Evolutionary conservation across 306 rosid species (phyloP), one percentile per base, ranked within the genome.

Genomic region (Trichosanthes cucumerina): DNA sequence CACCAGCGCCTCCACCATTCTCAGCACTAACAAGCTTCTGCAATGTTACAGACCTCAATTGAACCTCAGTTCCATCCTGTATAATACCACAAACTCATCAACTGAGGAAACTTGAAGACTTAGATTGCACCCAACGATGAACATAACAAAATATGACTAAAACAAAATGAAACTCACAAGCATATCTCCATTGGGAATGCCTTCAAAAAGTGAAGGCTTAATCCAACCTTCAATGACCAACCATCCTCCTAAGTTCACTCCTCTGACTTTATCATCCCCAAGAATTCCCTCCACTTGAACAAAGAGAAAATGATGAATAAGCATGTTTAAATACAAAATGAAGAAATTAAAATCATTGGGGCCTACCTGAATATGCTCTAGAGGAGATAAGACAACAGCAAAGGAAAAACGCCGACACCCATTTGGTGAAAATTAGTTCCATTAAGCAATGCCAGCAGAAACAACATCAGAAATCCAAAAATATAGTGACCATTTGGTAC

Each of bases 231-330:
- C 96, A 75, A 92, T 83, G 8, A 92, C 96, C 86, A 94, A 82
- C 97, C 96, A 94, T 46, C 98, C 97, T 83, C 98, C 98, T 80
- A 94, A 90, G 84, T 94, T 94, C 83, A 94, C 96, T 76, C 93
- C 96, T 85, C 88, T 90, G 47, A 89, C 95, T 80, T 90, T 87
- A 77, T 89, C 84, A 85, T 75, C 83, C 71, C 86, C 90, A 81
- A 38, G 87, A 33, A 94, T 83, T 59, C 96, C 96, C 72, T 89
- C 95, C 90, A 89, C 97, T 90, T 39, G 28, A 14, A 75, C n/a
- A 79, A 47, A 85, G 43, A 28, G 43, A 26, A 83, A 71, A 72
- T 24, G 34, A 9, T 2, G 60, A 46, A 47, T 46, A 7, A 54
- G 53, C 53, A 68, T 69, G 63, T 41, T 1, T 1, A 34, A 76